A percentile compares a stretch with the other conserved stretches of the same genome.
Conservation (phyloP, 306 rosid genomes). For the Quercus rubra region DNA sequence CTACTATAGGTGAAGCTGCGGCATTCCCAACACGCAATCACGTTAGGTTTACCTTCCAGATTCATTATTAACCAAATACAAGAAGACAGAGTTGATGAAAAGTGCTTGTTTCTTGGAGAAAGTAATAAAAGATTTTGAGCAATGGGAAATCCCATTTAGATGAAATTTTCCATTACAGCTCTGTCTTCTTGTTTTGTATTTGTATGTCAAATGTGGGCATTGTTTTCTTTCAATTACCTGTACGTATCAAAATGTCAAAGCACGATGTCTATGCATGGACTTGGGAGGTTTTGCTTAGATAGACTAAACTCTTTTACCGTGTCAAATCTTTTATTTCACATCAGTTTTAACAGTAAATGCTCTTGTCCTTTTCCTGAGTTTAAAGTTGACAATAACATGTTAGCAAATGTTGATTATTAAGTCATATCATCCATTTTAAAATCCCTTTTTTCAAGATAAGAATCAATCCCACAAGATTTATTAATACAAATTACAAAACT, state of each 20-base stretch:
- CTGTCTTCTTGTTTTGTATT: slow-evolving; percentile 21
- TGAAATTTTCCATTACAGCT: slow-evolving; percentile 3
- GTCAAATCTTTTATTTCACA: background rate
- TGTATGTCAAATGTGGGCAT: background rate
- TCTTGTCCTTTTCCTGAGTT: background rate
- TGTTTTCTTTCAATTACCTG: background rate
- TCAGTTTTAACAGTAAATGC: too few species aligned
- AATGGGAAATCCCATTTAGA: background rate
- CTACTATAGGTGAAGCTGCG: background rate
- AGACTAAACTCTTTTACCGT: background rate
- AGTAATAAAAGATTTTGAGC: slow-evolving; percentile 20
- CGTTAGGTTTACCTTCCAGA: slow-evolving; percentile 8
- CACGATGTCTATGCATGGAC: background rate
- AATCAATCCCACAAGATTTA: background rate
- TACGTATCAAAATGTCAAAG: background rate
- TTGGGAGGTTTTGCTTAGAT: background rate
- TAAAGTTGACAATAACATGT: background rate
- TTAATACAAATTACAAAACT: background rate
- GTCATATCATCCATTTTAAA: background rate
- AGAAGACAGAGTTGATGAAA: too few species aligned
- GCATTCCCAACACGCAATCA: slow-evolving; percentile 41
- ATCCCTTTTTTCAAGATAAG: background rate
- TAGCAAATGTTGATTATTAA: background rate
- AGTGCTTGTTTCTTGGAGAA: slow-evolving; percentile 19
- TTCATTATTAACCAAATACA: background rate